Percentiles rank a stretch among this genome's conserved stretches.
These are phyloP conservation scores for Cercophora newfieldiana DNA, from an alignment of 495 filamentous ascomycete genomes.

Conservation along the genomic window DNA sequence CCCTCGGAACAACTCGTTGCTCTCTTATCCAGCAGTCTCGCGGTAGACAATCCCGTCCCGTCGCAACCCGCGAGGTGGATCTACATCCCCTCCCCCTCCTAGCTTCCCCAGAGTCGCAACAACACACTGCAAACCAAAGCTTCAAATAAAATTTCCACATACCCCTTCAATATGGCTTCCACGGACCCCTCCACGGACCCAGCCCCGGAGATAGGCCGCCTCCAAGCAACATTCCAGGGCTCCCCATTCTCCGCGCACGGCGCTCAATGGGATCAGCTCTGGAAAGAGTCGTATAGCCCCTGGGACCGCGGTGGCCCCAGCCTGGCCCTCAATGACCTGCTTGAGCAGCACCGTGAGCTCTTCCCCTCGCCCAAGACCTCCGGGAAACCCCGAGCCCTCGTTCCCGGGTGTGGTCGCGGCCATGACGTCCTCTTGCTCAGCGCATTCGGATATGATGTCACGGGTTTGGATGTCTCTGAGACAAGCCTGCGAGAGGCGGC, in stretches of 20 bases:
- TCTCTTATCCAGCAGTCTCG: background rate
- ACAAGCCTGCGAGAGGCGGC: constrained; percentile 57
- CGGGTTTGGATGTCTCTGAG: constrained; percentile 67
- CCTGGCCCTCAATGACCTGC: constrained; percentile 64
- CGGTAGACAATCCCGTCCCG: background rate
- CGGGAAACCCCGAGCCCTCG: constrained; percentile 51
- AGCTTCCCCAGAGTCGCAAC: background rate
- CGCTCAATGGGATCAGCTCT: constrained; percentile 62
- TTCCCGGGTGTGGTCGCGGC: constrained; percentile 75
- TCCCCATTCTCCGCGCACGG: constrained; percentile 32
- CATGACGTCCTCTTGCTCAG: constrained; percentile 73
- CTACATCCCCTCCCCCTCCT: background rate
- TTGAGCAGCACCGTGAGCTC: constrained; percentile 44
- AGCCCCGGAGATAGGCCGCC: constrained; percentile 12
- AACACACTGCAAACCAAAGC: background rate
- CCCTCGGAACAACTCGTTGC: background rate
- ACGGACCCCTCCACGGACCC: background rate
- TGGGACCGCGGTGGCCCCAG: constrained; percentile 70
- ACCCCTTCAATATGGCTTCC: background rate
- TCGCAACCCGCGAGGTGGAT: background rate
- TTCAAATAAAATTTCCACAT: background rate
- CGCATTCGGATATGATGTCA: constrained; percentile 69
- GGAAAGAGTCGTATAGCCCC: constrained; percentile 63
- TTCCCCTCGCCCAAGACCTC: constrained; percentile 34
- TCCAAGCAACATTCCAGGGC: constrained; percentile 27